Evolutionary conservation across 768 basidiomycete genomes (phyloP).

Genomic region (Fibroporia radiculosa): DNA sequence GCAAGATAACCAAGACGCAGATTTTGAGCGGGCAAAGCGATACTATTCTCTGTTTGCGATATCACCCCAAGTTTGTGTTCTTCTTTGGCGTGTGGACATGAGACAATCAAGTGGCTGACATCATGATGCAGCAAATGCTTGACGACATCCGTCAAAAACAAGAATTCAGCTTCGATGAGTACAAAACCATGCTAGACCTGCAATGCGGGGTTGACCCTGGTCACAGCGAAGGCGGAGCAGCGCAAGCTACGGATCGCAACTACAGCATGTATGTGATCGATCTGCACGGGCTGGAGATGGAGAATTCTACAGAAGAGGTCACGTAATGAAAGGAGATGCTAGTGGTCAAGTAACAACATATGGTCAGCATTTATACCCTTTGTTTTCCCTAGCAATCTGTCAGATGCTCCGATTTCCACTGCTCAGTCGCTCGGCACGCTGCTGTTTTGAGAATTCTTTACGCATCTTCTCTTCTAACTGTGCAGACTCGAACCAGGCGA

Average conservation of each 20-base stretch:
- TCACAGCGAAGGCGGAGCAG: constrained; percentile 39
- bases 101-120: neutral
- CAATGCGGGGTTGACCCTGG: constrained; percentile 77
- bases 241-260: constrained; percentile 56
- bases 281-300: constrained; percentile 72
- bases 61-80: constrained; percentile 57
- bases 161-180: constrained; percentile 83
- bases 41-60: constrained; percentile 78
- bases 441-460: neutral
- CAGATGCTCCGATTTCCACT: constrained; percentile 2
- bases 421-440: constrained; percentile 4
- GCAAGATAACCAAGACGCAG: constrained; percentile 48
- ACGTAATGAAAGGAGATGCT: constrained; percentile 3
- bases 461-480: constrained; percentile 5
- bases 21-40: constrained; percentile 67
- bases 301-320: constrained; percentile 29
- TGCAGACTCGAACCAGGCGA: constrained; percentile 26
- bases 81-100: too few species aligned
- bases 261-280: constrained; percentile 89
- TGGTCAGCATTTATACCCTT: constrained; percentile 15
- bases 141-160: constrained; percentile 55
- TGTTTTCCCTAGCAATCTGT: neutral
- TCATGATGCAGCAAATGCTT: constrained; percentile 57
- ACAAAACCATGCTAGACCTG: constrained; percentile 82
- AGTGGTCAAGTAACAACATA: neutral